These are phyloP conservation scores for Zygosaccharomyces sapae DNA, from an alignment of 1,139 yeast genomes.

Conservation along the genomic window DNA sequence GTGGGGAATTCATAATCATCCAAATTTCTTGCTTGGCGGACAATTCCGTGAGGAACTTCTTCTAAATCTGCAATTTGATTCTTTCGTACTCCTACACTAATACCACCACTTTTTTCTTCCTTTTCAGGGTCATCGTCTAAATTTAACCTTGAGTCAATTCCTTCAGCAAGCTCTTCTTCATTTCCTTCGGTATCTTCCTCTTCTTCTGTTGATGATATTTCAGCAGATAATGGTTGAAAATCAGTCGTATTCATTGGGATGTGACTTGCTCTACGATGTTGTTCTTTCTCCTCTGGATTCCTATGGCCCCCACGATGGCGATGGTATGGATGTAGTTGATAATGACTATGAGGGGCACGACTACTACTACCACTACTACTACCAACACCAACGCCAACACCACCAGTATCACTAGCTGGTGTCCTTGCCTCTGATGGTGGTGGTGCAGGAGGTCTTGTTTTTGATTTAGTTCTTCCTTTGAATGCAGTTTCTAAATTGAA, in stretches of 20 bases:
- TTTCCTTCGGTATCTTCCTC: constrained; percentile 10
- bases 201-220: constrained; percentile 38
- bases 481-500: constrained; percentile 42
- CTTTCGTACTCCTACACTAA: constrained; percentile 44
- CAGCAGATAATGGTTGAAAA: constrained; percentile 44
- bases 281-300: neutral
- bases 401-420: too few species aligned
- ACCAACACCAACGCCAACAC: too few species aligned
- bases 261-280: constrained; percentile 21
- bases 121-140: constrained; percentile 4
- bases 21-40: constrained; percentile 72
- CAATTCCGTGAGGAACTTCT: constrained; percentile 92
- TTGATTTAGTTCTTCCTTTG: constrained; percentile 2
- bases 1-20: constrained; percentile 75
- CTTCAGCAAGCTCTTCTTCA: constrained; percentile 8
- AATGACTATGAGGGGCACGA: neutral
- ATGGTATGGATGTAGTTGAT: neutral
- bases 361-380: neutral
- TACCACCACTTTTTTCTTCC: constrained; percentile 11
- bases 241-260: constrained; percentile 45
- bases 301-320: neutral
- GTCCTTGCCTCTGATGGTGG: neutral
- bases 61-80: constrained; percentile 87
- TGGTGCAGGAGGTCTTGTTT: neutral
- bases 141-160: constrained; percentile 3